phyloP scores from a whole-genome alignment of 768 basidiomycete genomes.

The Pleurotus tuoliensis region DNA sequence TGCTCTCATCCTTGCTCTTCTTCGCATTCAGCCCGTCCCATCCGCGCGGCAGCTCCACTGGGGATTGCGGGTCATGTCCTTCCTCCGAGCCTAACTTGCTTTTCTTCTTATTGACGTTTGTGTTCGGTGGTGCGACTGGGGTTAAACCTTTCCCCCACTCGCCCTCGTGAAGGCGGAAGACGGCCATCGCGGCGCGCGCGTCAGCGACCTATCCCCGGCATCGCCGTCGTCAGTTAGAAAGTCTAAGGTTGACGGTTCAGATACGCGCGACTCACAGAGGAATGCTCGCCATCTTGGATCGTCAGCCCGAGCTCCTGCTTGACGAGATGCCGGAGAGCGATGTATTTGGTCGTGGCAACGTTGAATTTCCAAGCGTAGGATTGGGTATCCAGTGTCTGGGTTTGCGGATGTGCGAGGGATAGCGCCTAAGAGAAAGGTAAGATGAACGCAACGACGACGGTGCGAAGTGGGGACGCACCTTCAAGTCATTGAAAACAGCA shows the following conservation, averaged over 20 bases:
- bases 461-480: conserved; percentile 40
- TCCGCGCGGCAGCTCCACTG: too few species aligned
- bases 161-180: conserved; percentile 79
- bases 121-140: background rate
- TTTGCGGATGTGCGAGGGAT: conserved; percentile 65
- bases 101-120: conserved; percentile 13
- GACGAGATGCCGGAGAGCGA: conserved; percentile 82
- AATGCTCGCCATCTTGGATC: conserved; percentile 92
- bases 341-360: conserved; percentile 55
- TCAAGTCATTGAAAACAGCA: conserved; percentile 87
- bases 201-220: conserved; percentile 67
- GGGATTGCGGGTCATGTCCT: too few species aligned
- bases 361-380: conserved; percentile 54
- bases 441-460: background rate
- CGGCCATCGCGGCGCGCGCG: conserved; percentile 92
- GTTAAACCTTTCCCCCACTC: conserved; percentile 66
- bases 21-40: too few species aligned
- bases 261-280: conserved; percentile 56
- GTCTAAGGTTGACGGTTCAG: too few species aligned
- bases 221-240: too few species aligned
- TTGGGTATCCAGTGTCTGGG: conserved; percentile 69
- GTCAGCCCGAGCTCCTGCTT: conserved; percentile 71
- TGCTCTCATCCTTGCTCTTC: too few species aligned
- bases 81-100: conserved; percentile 7
- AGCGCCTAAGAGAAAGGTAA: conserved; percentile 42